These are phyloP conservation scores for Hymenoscyphus repandus DNA, from an alignment of 2,329 filamentous ascomycete genomes.

Conservation along the genomic window DNA sequence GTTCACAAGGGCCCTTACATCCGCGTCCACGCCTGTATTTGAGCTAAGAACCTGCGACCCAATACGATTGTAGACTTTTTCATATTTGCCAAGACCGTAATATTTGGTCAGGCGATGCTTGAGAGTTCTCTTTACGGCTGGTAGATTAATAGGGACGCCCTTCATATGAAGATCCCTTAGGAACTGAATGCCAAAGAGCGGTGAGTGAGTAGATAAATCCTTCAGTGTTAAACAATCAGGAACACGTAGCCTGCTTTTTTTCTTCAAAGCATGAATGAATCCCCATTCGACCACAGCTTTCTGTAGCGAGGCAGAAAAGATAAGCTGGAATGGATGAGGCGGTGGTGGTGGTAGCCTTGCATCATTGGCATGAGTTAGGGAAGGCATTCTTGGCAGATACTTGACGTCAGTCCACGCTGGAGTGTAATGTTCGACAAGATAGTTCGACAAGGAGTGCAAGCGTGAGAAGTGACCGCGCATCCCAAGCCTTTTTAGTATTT, in stretches of 20 bases:
- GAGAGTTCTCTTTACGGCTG: background rate
- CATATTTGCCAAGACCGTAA: background rate
- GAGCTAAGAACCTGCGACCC: too few relatives aligned
- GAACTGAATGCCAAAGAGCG: too few relatives aligned
- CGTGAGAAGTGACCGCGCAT: constrained; percentile 48
- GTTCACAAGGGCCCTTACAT: too few relatives aligned
- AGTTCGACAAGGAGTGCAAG: constrained; percentile 46
- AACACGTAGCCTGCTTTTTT: background rate
- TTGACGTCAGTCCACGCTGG: constrained; percentile 1
- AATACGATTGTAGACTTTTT: too few relatives aligned
- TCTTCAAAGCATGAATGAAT: constrained; percentile 32
- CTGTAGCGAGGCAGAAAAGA: constrained; percentile 41
- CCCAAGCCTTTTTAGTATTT: constrained; percentile 54
- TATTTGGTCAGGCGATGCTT: background rate
- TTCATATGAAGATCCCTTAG: background rate
- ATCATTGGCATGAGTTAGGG: constrained; percentile 9
- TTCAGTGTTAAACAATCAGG: too few relatives aligned
- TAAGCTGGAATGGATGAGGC: constrained; percentile 32
- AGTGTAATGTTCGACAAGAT: constrained; percentile 39
- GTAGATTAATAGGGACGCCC: too few relatives aligned
- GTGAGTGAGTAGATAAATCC: too few relatives aligned
- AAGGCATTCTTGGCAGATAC: constrained; percentile 9
- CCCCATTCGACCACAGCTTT: constrained; percentile 45
- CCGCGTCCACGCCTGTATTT: too few relatives aligned
- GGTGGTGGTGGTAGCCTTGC: constrained; percentile 19